Base-by-base conservation (phyloP, 2,329 filamentous ascomycete genomes). In the Cytospora chrysosperma region DNA sequence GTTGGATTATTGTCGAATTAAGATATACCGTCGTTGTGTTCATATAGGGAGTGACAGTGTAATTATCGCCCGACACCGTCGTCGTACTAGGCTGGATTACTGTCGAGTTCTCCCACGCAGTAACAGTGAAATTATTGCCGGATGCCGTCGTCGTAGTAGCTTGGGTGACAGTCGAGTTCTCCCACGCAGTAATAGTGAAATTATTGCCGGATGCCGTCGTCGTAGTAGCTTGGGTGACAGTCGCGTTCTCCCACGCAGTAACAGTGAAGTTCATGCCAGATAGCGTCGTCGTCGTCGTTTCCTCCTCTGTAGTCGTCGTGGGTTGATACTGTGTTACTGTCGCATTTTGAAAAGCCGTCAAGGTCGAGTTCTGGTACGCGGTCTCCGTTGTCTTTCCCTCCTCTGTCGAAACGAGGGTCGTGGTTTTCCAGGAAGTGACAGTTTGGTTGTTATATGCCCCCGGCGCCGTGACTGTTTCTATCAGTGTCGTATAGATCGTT, bases 311-410 rank as follows among this genome's bases (percentile, higher is more conserved):
- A 19, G 43, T 47, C n/a, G 43, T 47, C 12, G 43, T 47, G 3
- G 43, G 43, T 5, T 47, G n/a, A 8, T 47, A 47, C 21, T 47
- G 43, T 3, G 43, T 47, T 24, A 47, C 43, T 8, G 43, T 61
- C 58, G 52, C 53, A 26, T 21, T 30, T 12, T 55, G 51, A 53
- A 43, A 17, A 43, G 28, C 27, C 24, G 59, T 61, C 27, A 61
- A 17, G 9, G 59, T 61, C 27, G 59, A 34, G 15, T 61, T 61
- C 15, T 34, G 51, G 51, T 61, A 55, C 17, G 59, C 59, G 7
- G 59, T 61, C 21, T 61, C 59, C 47, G 59, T 61, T 34, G 59
- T 61, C 40, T 49, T 55, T 13, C 30, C 51, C 40, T 61, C 51
- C 26, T 49, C 58, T 4, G 58, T 60, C 21, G 50, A 54, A 49